Conservation (phyloP, 2,329 filamentous ascomycete genomes). For the Fusarium torulosum region DNA sequence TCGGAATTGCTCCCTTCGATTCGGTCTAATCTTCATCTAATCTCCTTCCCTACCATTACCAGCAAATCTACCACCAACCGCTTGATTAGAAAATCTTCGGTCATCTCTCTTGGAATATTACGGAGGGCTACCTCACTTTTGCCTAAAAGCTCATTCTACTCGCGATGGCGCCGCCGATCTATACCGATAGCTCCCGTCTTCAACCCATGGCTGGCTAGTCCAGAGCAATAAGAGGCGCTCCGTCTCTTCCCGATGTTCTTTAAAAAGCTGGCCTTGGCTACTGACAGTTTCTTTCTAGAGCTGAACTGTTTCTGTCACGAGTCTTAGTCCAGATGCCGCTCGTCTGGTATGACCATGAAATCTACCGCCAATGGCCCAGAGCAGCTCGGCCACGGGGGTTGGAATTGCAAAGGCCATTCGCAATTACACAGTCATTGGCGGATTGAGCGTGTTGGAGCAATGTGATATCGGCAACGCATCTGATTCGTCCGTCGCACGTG, state of each 20-base stretch:
- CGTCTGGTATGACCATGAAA: slow-evolving; percentile 2
- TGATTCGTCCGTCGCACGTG: slow-evolving; percentile 40
- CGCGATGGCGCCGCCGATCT: slow-evolving; percentile 23
- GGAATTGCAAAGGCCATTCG: slow-evolving; percentile 41
- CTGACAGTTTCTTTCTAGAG: not conserved
- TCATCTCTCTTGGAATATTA: slow-evolving; percentile 5
- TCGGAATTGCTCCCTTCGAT: no score
- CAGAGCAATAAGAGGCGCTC: slow-evolving; percentile 13
- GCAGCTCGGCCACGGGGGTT: slow-evolving; percentile 39
- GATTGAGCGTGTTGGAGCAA: slow-evolving; percentile 40
- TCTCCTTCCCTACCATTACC: not conserved
- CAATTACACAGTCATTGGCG: slow-evolving; percentile 17
- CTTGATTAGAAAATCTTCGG: not conserved
- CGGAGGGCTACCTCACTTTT: slow-evolving; percentile 11
- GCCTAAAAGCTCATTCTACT: slow-evolving; percentile 20
- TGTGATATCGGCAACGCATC: slow-evolving; percentile 43
- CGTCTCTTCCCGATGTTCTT: slow-evolving; percentile 40
- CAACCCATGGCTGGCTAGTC: slow-evolving; percentile 11
- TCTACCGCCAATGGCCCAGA: slow-evolving; percentile 43
- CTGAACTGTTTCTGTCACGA: slow-evolving; percentile 21
- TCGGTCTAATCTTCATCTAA: not conserved
- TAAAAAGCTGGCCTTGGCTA: slow-evolving; percentile 6
- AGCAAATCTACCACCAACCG: not conserved
- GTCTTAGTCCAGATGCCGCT: slow-evolving; percentile 4
- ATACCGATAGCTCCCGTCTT: slow-evolving; percentile 24